Base-by-base conservation (phyloP, 306 rosid species). In the Rosa lucieae region DNA sequence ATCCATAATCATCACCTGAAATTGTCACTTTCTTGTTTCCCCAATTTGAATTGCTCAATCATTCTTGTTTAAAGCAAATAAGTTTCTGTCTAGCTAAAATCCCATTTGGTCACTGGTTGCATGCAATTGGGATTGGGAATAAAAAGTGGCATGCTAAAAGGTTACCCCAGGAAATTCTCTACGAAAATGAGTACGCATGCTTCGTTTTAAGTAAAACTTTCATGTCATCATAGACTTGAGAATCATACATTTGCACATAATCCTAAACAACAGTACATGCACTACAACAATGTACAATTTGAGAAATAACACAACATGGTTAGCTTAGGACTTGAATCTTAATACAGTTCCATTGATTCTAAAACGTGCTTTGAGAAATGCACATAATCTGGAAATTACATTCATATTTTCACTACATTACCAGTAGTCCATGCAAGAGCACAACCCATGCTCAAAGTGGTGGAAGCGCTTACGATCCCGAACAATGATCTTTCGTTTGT, bases 351-450 rank as follows among this genome's bases (percentile, higher is more conserved):
- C 43, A 75, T 17, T 42, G 78, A 23, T 59, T 43, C 12, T 3
- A 48, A 2, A 43, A 42, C 32, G 68, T 23, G 51, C 58, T 46
- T 48, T 70, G 58, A 46, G 23, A 51, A 49, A 49, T 32, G 43
- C 61, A 26, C 53, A 53, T 20, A 23, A 67, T 32, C 29, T 65
- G 63, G 52, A 46, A 44, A 37, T 35, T 62, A 11, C 12, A 44
- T 5, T 37, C 44, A n/a, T 42, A 61, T 15, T 8, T 32, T 74
- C 55, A 63, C 78, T 74, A 75, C 70, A 66, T 85, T 88, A 92
- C 98, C 98, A 94, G 83, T 85, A 92, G 66, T 92, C 97, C 92
- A 78, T 85, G 82, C 97, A 93, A 78, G 97, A 93, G 83, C 98
- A 93, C 6, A 78, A 78, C 32, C 96, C 96, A 48, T 85, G 72